Evolutionary conservation across 2,329 filamentous ascomycete species (phyloP), one percentile per base, ranked within the genome.

Genomic region (Clarireedia homoeocarpa): DNA sequence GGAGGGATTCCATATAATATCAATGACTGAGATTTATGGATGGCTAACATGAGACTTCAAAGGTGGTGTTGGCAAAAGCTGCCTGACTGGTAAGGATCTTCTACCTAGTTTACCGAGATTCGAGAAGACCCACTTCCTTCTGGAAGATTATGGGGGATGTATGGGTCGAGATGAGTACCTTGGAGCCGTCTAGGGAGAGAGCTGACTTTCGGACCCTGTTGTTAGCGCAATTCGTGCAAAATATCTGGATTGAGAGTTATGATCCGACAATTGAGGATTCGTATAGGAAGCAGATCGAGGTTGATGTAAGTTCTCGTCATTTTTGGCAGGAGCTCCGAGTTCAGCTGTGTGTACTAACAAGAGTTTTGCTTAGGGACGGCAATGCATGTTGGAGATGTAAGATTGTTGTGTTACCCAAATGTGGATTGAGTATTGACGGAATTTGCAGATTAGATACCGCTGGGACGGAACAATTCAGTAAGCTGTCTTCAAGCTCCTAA

Each of bases 51-150:
- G 66, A 51, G 58, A 58, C 59, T 67, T 49, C 38, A 50, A 55
- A 84, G 83, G 85, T 71, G 85, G 85, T 67, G 85, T 89, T 64
- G 85, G 85, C 58, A 89, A 89, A 71, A 88, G 84, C 70, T 88
- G 85, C 75, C 75, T 88, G 63, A 88, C 85, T 68, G 84, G 84
- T 87, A 78, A 68, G 71, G 64, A 58, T 51, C 23, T 48, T 48
- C 42, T 30, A 17, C 23, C 15, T 38, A 27, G 42, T 39, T 55
- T 50, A 15, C 53, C 53, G 46, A 55, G 17, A 50, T 26, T 50
- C 17, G 14, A 38, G 15, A 47, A 46, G 50, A 58, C 46, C 53
- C 30, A 26, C 56, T 46, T 14, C 27, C 48, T 34, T 53, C 38
- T 48, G 39, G 52, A 46, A 46, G n/a, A 6, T 46, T 24, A 24